These are phyloP conservation scores for Podospora australis DNA, from an alignment of 495 filamentous ascomycete genomes.

Conservation along the genomic window DNA sequence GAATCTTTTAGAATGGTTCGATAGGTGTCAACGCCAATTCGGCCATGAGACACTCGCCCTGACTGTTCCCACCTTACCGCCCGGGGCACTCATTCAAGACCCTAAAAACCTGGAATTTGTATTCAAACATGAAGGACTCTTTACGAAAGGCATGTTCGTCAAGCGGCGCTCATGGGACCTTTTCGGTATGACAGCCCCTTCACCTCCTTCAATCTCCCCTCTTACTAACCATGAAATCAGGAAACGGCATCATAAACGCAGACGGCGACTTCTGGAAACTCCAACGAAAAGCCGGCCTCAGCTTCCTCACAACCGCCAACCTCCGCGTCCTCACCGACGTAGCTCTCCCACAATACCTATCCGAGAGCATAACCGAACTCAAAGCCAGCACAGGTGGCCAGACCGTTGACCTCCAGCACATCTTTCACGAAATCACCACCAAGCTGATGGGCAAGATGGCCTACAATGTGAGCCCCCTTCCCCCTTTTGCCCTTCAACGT, in stretches of 20 bases:
- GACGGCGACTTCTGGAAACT: conserved; percentile 56
- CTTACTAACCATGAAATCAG: too few species aligned
- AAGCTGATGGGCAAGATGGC: conserved; percentile 56
- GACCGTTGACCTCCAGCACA: conserved; percentile 45
- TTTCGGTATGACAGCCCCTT: too few species aligned
- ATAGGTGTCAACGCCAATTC: conserved; percentile 45
- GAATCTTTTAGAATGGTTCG: conserved; percentile 54
- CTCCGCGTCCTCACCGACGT: conserved; percentile 50
- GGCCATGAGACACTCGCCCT: conserved; percentile 52
- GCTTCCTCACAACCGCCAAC: conserved; percentile 52
- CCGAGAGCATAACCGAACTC: conserved; percentile 33
- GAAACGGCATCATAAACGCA: conserved; percentile 58
- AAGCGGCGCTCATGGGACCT: conserved; percentile 52
- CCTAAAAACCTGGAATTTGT: conserved; percentile 53
- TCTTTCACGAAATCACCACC: conserved; percentile 55
- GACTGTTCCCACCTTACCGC: conserved; percentile 49
- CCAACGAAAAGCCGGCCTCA: conserved; percentile 52
- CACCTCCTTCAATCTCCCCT: too few species aligned
- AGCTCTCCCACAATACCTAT: conserved; percentile 45
- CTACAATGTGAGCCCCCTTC: conserved; percentile 40
- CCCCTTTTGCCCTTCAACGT: too few species aligned
- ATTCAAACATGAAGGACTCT: conserved; percentile 51
- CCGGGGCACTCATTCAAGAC: conserved; percentile 54
- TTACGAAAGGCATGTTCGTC: conserved; percentile 53
- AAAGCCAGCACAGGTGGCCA: conserved; percentile 11